Evolutionary conservation across 2,329 filamentous ascomycete species (phyloP), one percentile per base, ranked within the genome.

Genomic region (Ceratocystis papillata): DNA sequence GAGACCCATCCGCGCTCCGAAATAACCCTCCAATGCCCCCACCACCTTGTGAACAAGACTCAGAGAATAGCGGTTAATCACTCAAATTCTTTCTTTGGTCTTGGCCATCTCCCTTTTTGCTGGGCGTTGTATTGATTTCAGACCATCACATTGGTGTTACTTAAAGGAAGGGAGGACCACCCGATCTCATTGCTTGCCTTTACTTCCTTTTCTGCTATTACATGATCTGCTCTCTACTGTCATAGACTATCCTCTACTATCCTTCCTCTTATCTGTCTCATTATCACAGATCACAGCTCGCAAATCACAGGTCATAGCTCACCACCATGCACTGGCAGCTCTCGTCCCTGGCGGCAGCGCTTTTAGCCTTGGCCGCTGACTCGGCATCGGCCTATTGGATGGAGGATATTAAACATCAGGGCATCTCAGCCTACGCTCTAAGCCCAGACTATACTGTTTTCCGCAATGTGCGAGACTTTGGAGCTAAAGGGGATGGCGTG

Each of bases 401-500:
- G 73, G 78, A 79, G 41, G 73, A 76, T 22, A 74, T 81, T 65
- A 70, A 72, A 10, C 80, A 80, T 69, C 77, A 79, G 66, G 80
- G 80, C 64, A 72, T 77, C 22, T 76, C 79, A 0, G 74, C 79
- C 1, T 80, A 79, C 73, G 79, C 79, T 69, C 65, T 71, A 1
- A 73, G 79, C 68, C 10, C 59, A 5, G 69, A 67, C 25, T 81
- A 81, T 70, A 69, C 74, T 28, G 74, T 81, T 37, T 81, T 79
- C 70, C 73, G 79, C 3, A 80, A 80, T 67, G 79, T 81, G 55
- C 79, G 77, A 70, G 74, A 76, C 63, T 79, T 74, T 70, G 79
- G 78, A 8, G 75, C 75, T 48, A 71, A 69, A 45, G 75, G 76
- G 2, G 75, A 77, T 66, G 76, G 76, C 57, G 64, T 69, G 57